Base-by-base conservation (phyloP, 2,329 filamentous ascomycete species). In the Pseudogymnoascus sp. region DNA sequence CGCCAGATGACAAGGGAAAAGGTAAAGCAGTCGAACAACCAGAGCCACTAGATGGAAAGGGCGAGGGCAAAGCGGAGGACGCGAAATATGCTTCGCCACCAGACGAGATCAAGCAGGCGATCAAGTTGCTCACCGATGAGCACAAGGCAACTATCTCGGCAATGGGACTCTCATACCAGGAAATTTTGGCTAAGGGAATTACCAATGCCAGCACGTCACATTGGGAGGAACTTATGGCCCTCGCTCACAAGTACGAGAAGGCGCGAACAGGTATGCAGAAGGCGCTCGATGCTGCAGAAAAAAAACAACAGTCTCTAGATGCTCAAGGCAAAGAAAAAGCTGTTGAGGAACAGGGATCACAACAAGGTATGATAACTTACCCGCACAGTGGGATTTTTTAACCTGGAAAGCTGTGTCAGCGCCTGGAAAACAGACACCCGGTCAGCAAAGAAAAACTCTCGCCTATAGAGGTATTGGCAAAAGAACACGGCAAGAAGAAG, bases 81-180 rank as follows among this genome's bases (percentile, higher is more conserved):
- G 70, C 77, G 50, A 61, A 63, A 18, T 67, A 72, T 59, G 64
- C 69, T 61, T 65, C 63, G 31, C 67, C 67, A 11, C 72, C 86
- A 5, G 77, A 79, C 63, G 76, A 78, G 63, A 71, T 86, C n/a
- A 78, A 80, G 68, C 3, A 10, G 3, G 23, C 23, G 4, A 28
- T 53, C 14, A 72, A 75, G 44, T 76, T 78, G 0, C 72, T 85
- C 5, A 73, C 76, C 16, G 76, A 80, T 28, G 77, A 86, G 69
- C 82, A 86, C 66, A 71, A 78, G 53, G 73, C 78, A 44, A 75
- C 78, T 16, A 68, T 86, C 11, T 75, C 78, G 42, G 78, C 78
- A 4, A 72, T 86, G 53, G 79, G 84, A 70, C 73, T 77, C n/a
- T 79, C 81, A 66, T 80, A 85, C 66, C 76, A 78, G 37, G 76